Evolutionary conservation across 768 basidiomycete species (phyloP), one percentile per base, ranked within the genome.

Genomic region (Leccinellum rugosiceps): DNA sequence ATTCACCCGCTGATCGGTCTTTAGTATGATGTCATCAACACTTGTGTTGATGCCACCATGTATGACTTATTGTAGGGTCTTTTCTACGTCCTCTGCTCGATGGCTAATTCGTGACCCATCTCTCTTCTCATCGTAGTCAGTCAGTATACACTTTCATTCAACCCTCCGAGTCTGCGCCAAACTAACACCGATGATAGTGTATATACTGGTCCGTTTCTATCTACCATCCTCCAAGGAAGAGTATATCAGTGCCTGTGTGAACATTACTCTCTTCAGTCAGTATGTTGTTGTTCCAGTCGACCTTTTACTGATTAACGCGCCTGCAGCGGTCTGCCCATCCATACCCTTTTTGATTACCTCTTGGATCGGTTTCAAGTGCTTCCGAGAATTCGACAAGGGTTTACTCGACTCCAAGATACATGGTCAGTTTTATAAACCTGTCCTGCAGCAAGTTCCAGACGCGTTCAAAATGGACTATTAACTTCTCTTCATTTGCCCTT

Each of bases 121-220:
- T 57, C 53, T 44, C 50, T 57, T 43, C 49, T 34, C 41, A 9
- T 21, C 52, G 17, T 53, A 75, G 72, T 74, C 26, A 52, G 74
- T 72, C 55, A 63, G 73, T 58, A 35, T 28, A 48, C 2, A 9
- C 21, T 44, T 38, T 0, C 15, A 17, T 32, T 30, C 26, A 23
- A 7, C 6, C 23, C 38, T 53, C 14, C 50, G 52, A 25, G 30
- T n/a, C n/a, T n/a, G n/a, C n/a, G n/a, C 46, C 56, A 44, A 58
- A 38, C 21, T 41, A 1, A 11, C 17, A 46, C 57, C 19, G 50
- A 57, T 28, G 23, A 11, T 44, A 92, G 88, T 93, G 49, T 94
- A 87, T 71, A 93, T 93, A 68, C 80, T 94, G 15, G 83, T 86
- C 58, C 83, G 92, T 21, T 90, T 93, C 75, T 93, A 89, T 67